Conservation (phyloP, 805 yeast genomes). For the Nakazawaea laoshanensis region DNA sequence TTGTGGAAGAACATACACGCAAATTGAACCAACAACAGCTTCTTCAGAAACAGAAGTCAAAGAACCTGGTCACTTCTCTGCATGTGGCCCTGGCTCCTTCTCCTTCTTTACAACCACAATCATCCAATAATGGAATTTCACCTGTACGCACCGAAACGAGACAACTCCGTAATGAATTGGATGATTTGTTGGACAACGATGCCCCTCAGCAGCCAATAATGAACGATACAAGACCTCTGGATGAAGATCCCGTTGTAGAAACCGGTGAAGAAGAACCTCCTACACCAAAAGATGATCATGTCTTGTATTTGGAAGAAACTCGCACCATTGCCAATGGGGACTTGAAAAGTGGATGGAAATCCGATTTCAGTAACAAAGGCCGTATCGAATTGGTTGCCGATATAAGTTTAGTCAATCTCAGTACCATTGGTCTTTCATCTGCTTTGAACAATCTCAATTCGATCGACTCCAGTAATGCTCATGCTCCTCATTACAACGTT, state of each 20-base stretch:
- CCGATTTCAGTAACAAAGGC: constrained; percentile 77
- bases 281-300: constrained; percentile 23
- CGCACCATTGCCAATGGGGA: constrained; percentile 74
- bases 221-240: constrained; percentile 1
- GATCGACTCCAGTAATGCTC: constrained; percentile 24
- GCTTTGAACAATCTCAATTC: constrained; percentile 18
- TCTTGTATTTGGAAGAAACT: constrained; percentile 61
- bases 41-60: not conserved
- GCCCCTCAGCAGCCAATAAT: constrained; percentile 6
- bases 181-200: constrained; percentile 10
- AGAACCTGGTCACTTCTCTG: constrained; percentile 4
- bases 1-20: constrained; percentile 32
- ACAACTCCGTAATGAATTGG: constrained; percentile 3
- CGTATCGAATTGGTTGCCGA: constrained; percentile 73
- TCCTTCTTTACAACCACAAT: constrained; percentile 1
- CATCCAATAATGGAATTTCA: constrained; percentile 4
- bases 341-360: constrained; percentile 88
- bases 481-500: constrained; percentile 20
- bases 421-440: constrained; percentile 37
- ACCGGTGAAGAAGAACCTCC: constrained; percentile 10
- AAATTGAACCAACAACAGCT: constrained; percentile 16
- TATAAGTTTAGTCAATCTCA: constrained; percentile 47
- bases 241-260: constrained; percentile 13
- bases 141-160: constrained; percentile 6
- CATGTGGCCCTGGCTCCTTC: not conserved